Evolutionary conservation across 2,329 filamentous ascomycete species (phyloP).

Genomic region (Aspergillus sp.): DNA sequence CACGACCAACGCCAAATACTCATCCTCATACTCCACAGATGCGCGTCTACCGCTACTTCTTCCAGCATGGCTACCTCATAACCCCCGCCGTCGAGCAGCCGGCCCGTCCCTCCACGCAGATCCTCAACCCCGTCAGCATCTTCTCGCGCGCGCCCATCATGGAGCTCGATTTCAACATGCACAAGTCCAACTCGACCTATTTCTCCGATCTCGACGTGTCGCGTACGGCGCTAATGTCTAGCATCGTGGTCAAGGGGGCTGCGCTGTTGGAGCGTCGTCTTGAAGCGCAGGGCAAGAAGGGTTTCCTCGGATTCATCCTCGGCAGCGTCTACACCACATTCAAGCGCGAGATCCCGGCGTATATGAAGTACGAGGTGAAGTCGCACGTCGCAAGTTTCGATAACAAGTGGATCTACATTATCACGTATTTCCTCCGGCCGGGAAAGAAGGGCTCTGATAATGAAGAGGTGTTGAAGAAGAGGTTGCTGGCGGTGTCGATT

Average conservation of each 20-base stretch:
- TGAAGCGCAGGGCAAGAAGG: conserved; percentile 45
- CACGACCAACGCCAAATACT: background rate
- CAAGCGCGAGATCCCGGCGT: conserved; percentile 66
- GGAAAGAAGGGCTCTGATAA: conserved; percentile 19
- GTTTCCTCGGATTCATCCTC: conserved; percentile 61
- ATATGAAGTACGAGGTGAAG: conserved; percentile 69
- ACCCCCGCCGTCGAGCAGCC: conserved; percentile 38
- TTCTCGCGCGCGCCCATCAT: conserved; percentile 63
- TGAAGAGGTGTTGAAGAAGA: conserved; percentile 49
- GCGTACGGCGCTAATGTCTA: conserved; percentile 72
- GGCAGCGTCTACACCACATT: conserved; percentile 70
- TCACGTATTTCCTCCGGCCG: conserved; percentile 66
- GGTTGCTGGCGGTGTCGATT: conserved; percentile 66
- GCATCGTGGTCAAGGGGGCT: conserved; percentile 58
- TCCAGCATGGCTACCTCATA: conserved; percentile 49
- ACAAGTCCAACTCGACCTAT: conserved; percentile 79
- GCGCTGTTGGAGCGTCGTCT: conserved; percentile 49
- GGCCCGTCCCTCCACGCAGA: conserved; percentile 39
- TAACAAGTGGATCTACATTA: conserved; percentile 73
- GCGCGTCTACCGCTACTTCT: conserved; percentile 57
- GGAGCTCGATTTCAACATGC: conserved; percentile 80
- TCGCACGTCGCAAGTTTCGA: conserved; percentile 68
- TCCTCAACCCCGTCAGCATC: conserved; percentile 69
- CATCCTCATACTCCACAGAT: conserved; percentile 37
- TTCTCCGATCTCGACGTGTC: conserved; percentile 80